Percentiles rank a stretch among this genome's conserved stretches.
Conservation (phyloP, 495 filamentous ascomycete species). For the Aspergillus nidulans region DNA sequence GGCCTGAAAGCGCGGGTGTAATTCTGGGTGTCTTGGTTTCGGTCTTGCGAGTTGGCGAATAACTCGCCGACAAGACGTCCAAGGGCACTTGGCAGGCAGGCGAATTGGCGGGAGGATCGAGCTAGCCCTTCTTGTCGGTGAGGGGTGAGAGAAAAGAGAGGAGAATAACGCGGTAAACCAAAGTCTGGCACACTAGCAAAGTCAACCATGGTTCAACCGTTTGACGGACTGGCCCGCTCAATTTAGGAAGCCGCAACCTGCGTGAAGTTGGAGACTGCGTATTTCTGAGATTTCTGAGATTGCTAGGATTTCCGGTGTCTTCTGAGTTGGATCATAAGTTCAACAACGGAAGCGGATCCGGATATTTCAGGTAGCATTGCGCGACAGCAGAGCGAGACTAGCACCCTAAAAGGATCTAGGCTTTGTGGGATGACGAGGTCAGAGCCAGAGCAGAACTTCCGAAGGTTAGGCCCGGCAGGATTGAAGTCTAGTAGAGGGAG, state of each 20-base stretch:
- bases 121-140: not conserved
- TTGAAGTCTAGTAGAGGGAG: not conserved
- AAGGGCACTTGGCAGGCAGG: no score
- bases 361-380: no score
- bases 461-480: not conserved
- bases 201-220: constrained; percentile 17
- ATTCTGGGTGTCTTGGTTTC: not conserved
- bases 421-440: not conserved
- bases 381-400: no score
- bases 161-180: constrained; percentile 8
- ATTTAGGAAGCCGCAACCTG: not conserved
- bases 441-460: not conserved
- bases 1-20: not conserved
- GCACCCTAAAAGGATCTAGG: not conserved
- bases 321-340: no score
- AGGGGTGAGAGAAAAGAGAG: not conserved
- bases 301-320: no score
- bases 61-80: not conserved
- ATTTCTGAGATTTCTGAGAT: no score
- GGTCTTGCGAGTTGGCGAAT: not conserved
- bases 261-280: no score
- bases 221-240: not conserved
- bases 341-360: no score
- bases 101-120: not conserved
- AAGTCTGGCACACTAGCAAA: constrained; percentile 20